These are phyloP conservation scores for Tulasnella sp. DNA, from an alignment of 768 basidiomycete genomes.

Conservation along the genomic window DNA sequence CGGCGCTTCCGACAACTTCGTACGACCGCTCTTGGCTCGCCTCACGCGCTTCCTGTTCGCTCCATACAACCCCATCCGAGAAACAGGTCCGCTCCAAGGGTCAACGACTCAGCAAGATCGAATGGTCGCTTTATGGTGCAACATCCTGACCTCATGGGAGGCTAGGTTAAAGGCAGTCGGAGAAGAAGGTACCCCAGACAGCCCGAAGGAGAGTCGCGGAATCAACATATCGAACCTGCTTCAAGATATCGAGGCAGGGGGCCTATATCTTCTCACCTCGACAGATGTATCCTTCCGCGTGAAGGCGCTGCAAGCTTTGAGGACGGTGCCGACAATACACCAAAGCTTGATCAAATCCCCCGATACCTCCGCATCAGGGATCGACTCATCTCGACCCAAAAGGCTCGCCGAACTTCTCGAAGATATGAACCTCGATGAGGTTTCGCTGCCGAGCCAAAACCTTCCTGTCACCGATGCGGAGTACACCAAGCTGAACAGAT, in stretches of 20 bases:
- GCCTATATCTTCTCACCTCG: constrained; percentile 61
- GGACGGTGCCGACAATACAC: constrained; percentile 5
- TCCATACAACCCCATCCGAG: constrained; percentile 31
- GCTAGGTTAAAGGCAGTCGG: constrained; percentile 23
- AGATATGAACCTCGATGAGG: constrained; percentile 42
- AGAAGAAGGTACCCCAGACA: constrained; percentile 21
- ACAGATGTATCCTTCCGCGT: constrained; percentile 49
- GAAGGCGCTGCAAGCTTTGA: constrained; percentile 40
- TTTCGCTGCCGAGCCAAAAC: constrained; percentile 15
- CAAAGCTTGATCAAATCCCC: not conserved
- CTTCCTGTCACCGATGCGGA: constrained; percentile 18
- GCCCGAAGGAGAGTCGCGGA: constrained; percentile 38
- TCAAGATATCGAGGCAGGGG: constrained; percentile 60
- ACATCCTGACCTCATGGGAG: constrained; percentile 63
- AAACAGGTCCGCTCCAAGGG: constrained; percentile 4
- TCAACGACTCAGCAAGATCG: constrained; percentile 46
- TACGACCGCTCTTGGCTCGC: constrained; percentile 50
- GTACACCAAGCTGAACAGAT: constrained; percentile 27
- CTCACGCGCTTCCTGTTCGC: constrained; percentile 71
- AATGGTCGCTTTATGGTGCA: constrained; percentile 65
- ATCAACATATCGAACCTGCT: constrained; percentile 33
- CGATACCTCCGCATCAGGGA: not conserved
- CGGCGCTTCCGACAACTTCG: constrained; percentile 51
- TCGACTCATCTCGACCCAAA: not conserved
- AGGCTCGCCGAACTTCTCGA: constrained; percentile 28